phyloP scores from a whole-genome alignment of 768 basidiomycete genomes.

The Amyloporia xantha region DNA sequence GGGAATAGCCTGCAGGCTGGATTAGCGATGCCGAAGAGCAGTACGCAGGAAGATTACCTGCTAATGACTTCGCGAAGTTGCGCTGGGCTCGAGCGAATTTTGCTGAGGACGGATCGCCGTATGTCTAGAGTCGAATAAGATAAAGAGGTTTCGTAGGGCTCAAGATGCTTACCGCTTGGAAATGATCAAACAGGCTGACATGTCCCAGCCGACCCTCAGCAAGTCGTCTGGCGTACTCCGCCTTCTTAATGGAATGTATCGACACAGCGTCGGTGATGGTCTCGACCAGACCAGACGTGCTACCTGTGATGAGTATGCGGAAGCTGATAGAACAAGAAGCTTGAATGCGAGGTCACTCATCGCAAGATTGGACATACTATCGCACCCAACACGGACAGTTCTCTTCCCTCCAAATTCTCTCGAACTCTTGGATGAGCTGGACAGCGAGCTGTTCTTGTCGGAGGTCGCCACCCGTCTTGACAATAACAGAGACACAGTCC shows the following conservation, averaged over 20 bases:
- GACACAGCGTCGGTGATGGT: conserved; percentile 98
- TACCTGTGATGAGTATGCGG: conserved; percentile 92
- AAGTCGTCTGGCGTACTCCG: conserved; percentile 87
- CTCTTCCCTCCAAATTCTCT: conserved; percentile 92
- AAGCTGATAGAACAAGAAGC: conserved; percentile 48
- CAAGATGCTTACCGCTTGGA: conserved; percentile 57
- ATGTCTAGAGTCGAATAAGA: conserved; percentile 53
- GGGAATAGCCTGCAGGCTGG: conserved; percentile 65
- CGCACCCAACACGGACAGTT: conserved; percentile 89
- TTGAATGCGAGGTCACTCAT: neutral
- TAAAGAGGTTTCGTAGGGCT: neutral
- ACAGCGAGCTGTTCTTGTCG: conserved; percentile 97
- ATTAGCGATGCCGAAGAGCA: neutral
- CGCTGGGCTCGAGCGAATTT: conserved; percentile 87
- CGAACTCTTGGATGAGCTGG: conserved; percentile 89
- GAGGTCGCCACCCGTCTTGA: conserved; percentile 95
- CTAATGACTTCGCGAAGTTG: conserved; percentile 90
- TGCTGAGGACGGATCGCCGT: conserved; percentile 81
- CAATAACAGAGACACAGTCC: conserved; percentile 95
- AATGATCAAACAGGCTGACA: conserved; percentile 90
- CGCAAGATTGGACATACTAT: conserved; percentile 44
- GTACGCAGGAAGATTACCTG: conserved; percentile 42
- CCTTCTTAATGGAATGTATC: conserved; percentile 99
- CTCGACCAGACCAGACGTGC: conserved; percentile 89
- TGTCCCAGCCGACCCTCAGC: conserved; percentile 76